Conservation (phyloP, 2,329 filamentous ascomycete species). For the Pestalotiopsis sp. region DNA sequence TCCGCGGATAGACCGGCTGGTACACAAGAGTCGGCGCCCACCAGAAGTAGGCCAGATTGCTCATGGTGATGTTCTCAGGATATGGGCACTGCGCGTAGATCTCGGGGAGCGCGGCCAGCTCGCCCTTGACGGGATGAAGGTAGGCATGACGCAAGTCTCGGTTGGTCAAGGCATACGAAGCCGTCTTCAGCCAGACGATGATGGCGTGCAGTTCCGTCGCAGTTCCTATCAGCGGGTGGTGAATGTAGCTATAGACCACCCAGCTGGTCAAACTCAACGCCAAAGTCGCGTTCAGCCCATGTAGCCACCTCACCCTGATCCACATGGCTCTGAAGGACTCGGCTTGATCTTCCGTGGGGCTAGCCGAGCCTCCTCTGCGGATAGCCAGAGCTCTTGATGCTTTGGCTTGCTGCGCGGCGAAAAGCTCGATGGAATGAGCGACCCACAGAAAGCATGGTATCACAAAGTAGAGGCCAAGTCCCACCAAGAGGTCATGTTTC, state of each 20-base stretch:
- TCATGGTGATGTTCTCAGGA: slow-evolving; percentile 84
- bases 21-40: slow-evolving; percentile 96
- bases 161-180: slow-evolving; percentile 96
- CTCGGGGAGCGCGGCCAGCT: slow-evolving; percentile 72
- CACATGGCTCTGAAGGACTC: slow-evolving; percentile 74
- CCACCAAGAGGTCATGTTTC: slow-evolving; percentile 74
- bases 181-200: slow-evolving; percentile 94
- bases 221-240: slow-evolving; percentile 92
- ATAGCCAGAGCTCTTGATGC: slow-evolving; percentile 56
- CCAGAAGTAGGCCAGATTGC: slow-evolving; percentile 94
- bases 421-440: slow-evolving; percentile 86
- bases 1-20: slow-evolving; percentile 93
- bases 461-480: slow-evolving; percentile 77
- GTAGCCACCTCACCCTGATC: slow-evolving; percentile 77
- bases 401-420: slow-evolving; percentile 78
- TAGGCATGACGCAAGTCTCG: slow-evolving; percentile 90
- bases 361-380: slow-evolving; percentile 50
- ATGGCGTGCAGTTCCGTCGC: slow-evolving; percentile 89
- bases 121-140: slow-evolving; percentile 71
- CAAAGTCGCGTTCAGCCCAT: slow-evolving; percentile 80
- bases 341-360: slow-evolving; percentile 61
- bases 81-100: slow-evolving; percentile 86
- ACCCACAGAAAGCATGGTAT: slow-evolving; percentile 90
- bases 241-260: slow-evolving; percentile 86
- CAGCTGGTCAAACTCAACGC: slow-evolving; percentile 80